phyloP scores from a whole-genome alignment of 805 yeast species.

The Zygoascus ofunaensis region DNA sequence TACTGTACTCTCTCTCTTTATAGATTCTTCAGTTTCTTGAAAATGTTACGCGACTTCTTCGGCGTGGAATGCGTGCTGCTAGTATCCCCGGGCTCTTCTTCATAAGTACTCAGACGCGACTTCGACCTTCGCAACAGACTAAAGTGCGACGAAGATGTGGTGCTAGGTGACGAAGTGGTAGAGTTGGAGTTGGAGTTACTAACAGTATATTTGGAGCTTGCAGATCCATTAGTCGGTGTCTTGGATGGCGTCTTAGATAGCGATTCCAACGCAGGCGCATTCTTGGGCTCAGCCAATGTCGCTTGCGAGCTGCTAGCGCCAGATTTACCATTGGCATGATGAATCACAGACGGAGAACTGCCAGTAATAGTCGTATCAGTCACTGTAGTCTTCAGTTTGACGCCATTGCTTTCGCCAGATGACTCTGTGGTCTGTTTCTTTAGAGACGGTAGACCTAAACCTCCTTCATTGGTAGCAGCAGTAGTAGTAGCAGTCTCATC shows the following conservation, averaged over 20 bases:
- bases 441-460: too few species aligned
- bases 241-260: too few species aligned
- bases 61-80: slow-evolving; percentile 1
- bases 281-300: not conserved
- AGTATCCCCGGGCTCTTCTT: not conserved
- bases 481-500: not conserved
- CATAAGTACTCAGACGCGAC: not conserved
- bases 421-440: not conserved
- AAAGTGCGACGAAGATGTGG: not conserved
- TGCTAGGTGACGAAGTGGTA: not conserved
- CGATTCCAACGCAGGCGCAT: not conserved
- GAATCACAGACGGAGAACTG: not conserved
- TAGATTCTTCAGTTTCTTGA: not conserved
- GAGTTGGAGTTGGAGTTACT: not conserved
- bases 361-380: not conserved
- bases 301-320: not conserved
- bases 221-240: not conserved
- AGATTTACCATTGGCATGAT: not conserved
- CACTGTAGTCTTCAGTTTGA: too few species aligned
- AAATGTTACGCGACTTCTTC: not conserved
- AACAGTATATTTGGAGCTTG: too few species aligned
- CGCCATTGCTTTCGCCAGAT: not conserved
- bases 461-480: not conserved
- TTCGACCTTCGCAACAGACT: not conserved
- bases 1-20: too few species aligned